Evolutionary conservation across 768 basidiomycete genomes (phyloP).

Genomic region (Boletus patriciae): DNA sequence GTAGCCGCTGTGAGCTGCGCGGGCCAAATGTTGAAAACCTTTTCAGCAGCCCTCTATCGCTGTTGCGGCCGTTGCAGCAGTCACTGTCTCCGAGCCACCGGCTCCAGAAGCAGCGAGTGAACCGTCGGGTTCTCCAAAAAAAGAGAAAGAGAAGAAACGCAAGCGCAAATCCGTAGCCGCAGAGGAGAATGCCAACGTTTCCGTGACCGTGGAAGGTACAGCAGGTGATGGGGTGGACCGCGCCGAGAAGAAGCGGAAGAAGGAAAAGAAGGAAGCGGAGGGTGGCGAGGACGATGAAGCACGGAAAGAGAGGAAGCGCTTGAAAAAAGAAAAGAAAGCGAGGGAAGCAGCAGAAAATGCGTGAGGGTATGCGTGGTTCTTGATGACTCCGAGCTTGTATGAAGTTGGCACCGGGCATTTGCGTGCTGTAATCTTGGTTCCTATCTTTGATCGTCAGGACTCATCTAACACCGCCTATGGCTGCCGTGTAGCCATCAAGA

Average conservation of each 20-base stretch:
- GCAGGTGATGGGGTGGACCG: constrained; percentile 48
- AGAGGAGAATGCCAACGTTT: constrained; percentile 43
- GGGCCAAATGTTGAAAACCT: constrained; percentile 7
- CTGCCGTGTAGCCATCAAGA: constrained; percentile 7
- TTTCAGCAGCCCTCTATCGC: constrained; percentile 44
- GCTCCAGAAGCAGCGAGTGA: constrained; percentile 34
- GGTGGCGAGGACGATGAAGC: constrained; percentile 56
- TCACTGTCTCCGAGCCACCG: constrained; percentile 22
- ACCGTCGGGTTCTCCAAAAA: constrained; percentile 37
- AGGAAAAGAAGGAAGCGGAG: constrained; percentile 53
- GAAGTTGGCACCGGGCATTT: neutral
- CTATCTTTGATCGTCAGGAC: constrained; percentile 14
- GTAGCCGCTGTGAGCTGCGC: neutral
- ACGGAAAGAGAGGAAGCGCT: constrained; percentile 58
- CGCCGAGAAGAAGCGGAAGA: constrained; percentile 59
- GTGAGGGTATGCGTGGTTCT: constrained; percentile 1
- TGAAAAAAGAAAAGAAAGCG: constrained; percentile 70
- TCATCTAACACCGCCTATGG: constrained; percentile 5
- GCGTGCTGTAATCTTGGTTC: constrained; percentile 2
- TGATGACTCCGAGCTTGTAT: neutral
- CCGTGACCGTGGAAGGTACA: constrained; percentile 38
- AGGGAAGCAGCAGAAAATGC: constrained; percentile 39
- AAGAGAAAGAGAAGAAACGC: constrained; percentile 79
- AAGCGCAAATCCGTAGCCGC: constrained; percentile 71
- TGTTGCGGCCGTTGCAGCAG: constrained; percentile 22